A percentile compares a stretch with the other conserved stretches of the same genome.
These are phyloP conservation scores for Calocera viscosa DNA, from an alignment of 768 basidiomycete species.

Conservation along the genomic window DNA sequence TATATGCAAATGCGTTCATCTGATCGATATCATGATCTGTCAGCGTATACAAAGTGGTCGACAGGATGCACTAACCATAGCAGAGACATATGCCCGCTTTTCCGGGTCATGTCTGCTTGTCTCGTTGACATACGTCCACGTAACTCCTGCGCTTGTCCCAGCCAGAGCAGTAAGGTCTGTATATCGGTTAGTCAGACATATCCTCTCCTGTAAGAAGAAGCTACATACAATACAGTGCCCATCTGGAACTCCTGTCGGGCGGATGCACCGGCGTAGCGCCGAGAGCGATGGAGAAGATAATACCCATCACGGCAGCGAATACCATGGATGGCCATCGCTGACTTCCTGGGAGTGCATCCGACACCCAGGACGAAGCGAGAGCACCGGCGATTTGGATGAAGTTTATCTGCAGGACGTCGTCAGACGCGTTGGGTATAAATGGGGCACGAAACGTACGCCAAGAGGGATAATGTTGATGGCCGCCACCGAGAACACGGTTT, in stretches of 20 bases:
- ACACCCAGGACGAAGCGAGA: conserved; percentile 17
- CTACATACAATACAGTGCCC: conserved; percentile 19
- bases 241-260: conserved; percentile 12
- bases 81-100: conserved; percentile 20
- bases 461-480: conserved; percentile 7
- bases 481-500: background rate
- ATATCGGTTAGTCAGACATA: background rate
- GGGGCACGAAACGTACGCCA: background rate
- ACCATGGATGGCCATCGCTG: conserved; percentile 20
- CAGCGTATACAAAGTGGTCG: background rate
- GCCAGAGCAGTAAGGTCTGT: conserved; percentile 17
- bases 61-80: conserved; percentile 15
- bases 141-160: conserved; percentile 15
- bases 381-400: conserved; percentile 19
- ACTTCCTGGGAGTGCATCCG: conserved; percentile 18
- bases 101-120: conserved; percentile 19
- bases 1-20: conserved; percentile 21
- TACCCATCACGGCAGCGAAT: conserved; percentile 9
- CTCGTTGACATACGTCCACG: conserved; percentile 20
- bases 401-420: conserved; percentile 17
- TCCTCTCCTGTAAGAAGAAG: background rate
- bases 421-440: conserved; percentile 12
- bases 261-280: conserved; percentile 19
- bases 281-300: conserved; percentile 13
- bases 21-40: conserved; percentile 4